Base-by-base conservation (phyloP, 1,139 yeast species). In the Debaryomyces sp. region DNA sequence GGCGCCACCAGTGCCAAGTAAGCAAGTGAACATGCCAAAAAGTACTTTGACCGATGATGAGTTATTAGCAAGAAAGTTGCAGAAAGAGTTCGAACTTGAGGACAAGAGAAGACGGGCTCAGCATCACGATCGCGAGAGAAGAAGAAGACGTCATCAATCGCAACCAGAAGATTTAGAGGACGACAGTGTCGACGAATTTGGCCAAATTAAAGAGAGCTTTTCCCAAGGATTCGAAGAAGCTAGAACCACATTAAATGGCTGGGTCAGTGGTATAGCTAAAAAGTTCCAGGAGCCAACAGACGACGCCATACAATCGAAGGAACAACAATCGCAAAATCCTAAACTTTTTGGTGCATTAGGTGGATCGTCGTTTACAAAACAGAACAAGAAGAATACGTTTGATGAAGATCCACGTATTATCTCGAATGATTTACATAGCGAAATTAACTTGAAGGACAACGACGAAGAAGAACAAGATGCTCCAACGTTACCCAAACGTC, bases 191-290 rank as follows among this genome's bases (percentile, higher is more conserved):
- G 85, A 85, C 44, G 84, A 80, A 51, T 77, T 87, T 60, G 85
- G 85, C 34, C 90, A 85, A 59, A 72, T 89, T 56, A 84, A 81
- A 59, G 89, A 87, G 48, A 82, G 84, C 45, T 78, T 90, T 51
- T 76, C 82, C 46, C 87, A 86, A 61, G 95, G 96, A 26, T 77
- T 91, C 46, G 92, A 86, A 61, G 97, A 91, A 59, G 94, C 98
- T 1, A 82, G 86, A 51, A 77, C 82, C 42, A 87, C 88, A 46
- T 82, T 94, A 50, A 85, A 88, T 55, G 81, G 84, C 23, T 91
- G 97, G 96, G 87, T 92, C 51, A 82, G 83, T 56, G 90, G 87
- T 21, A 64, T 90, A 51, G 80, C 86, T 41, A 84, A 83, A 71
- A 81, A 79, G 59, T 73, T 87, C 51, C 55, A 51, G 29, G 54